Percentiles rank a stretch among this genome's conserved stretches.
Conservation (phyloP, 495 filamentous ascomycete genomes). For the Pyrenula aspistea region DNA sequence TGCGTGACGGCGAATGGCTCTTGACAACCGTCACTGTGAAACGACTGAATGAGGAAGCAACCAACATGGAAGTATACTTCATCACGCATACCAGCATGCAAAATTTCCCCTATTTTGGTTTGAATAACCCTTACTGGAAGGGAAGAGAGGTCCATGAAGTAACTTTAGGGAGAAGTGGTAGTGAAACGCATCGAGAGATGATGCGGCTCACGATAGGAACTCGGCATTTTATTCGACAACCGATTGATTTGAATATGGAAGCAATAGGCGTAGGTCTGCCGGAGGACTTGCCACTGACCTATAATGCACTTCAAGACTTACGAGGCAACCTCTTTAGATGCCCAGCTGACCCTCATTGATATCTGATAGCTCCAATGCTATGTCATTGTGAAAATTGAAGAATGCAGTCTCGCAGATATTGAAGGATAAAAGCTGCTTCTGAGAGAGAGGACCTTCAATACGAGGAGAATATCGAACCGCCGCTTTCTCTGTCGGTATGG, state of each 20-base stretch:
- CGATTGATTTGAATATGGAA: neutral
- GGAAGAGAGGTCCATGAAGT: neutral
- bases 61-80: neutral
- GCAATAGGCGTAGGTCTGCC: neutral
- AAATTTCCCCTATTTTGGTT: neutral
- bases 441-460: too few species aligned
- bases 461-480: too few species aligned
- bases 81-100: neutral
- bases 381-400: too few species aligned
- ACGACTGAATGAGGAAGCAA: neutral
- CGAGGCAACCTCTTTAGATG: too few species aligned
- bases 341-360: too few species aligned
- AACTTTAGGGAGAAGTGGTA: neutral
- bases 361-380: too few species aligned
- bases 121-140: neutral
- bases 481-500: too few species aligned
- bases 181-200: too few species aligned
- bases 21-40: neutral
- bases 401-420: too few species aligned
- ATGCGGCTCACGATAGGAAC: neutral
- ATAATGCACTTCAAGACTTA: too few species aligned
- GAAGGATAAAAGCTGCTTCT: too few species aligned
- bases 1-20: neutral
- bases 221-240: neutral
- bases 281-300: neutral